A percentile compares a stretch with the other conserved stretches of the same genome.
Conservation (phyloP, 805 yeast species). For the Lachancea meyersii region DNA sequence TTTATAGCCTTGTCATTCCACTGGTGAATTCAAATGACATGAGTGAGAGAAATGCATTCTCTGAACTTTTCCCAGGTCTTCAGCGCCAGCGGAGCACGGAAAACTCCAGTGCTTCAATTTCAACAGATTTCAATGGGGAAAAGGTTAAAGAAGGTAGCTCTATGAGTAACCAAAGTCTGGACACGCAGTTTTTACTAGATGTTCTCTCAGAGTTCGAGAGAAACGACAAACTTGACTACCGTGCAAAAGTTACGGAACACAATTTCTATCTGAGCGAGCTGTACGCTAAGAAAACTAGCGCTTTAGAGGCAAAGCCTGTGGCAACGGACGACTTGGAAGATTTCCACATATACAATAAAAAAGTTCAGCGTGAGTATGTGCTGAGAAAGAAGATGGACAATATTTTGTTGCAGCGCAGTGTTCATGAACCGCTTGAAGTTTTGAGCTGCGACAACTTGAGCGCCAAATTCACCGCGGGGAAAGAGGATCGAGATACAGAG, state of each 20-base stretch:
- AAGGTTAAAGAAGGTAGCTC: background rate
- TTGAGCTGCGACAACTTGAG: constrained; percentile 14
- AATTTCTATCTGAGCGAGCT: constrained; percentile 21
- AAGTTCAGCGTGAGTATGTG: constrained; percentile 31
- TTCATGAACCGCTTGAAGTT: constrained; percentile 16
- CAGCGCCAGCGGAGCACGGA: background rate
- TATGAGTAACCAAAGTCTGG: background rate
- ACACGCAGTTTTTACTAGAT: background rate
- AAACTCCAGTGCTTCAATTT: background rate
- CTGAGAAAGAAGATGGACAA: constrained; percentile 26
- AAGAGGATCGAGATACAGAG: constrained; percentile 5
- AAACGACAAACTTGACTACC: constrained; percentile 8
- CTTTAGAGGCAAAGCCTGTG: background rate
- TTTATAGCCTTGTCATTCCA: too few species aligned
- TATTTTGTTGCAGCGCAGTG: constrained; percentile 13
- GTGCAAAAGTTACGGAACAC: constrained; percentile 16
- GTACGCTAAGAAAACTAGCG: constrained; percentile 13
- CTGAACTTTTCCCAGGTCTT: constrained; percentile 1
- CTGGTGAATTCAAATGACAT: background rate
- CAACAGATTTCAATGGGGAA: background rate
- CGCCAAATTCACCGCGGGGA: constrained; percentile 16
- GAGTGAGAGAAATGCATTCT: background rate
- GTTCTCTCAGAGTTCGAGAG: constrained; percentile 2
- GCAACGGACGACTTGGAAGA: constrained; percentile 17
- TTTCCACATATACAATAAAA: constrained; percentile 32